phyloP scores from a whole-genome alignment of 1,284 basidiomycete genomes.

The Tilletiopsis washingtonensis region DNA sequence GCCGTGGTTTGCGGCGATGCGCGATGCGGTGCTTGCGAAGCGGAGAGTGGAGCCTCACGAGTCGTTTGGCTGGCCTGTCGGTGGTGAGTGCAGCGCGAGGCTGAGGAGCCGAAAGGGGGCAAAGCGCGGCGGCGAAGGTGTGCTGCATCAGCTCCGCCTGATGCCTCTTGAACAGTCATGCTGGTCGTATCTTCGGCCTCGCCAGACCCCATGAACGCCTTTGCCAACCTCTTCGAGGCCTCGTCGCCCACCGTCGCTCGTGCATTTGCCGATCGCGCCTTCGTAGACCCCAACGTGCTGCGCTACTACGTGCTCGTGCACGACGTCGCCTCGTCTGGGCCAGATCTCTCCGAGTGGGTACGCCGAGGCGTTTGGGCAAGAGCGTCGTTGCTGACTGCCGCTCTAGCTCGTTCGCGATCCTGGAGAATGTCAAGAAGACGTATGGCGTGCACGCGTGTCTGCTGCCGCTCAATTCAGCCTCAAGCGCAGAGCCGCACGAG shows the following conservation, averaged over 20 bases:
- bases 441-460: slow-evolving; percentile 45
- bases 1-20: slow-evolving; percentile 30
- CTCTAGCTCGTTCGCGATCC: slow-evolving; percentile 20
- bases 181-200: slow-evolving; percentile 32
- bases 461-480: slow-evolving; percentile 36
- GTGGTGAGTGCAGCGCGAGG: slow-evolving; percentile 1
- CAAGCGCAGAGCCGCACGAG: no score
- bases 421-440: slow-evolving; percentile 37
- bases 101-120: not conserved
- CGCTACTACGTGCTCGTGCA: slow-evolving; percentile 43
- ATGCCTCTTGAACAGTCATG: slow-evolving; percentile 10
- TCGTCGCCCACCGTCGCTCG: slow-evolving; percentile 4
- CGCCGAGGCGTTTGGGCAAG: not conserved
- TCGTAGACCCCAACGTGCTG: slow-evolving; percentile 33
- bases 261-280: slow-evolving; percentile 28
- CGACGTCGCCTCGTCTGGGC: slow-evolving; percentile 22
- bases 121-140: no score
- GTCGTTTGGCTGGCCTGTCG: slow-evolving; percentile 24
- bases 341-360: slow-evolving; percentile 21
- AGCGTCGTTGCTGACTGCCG: not conserved
- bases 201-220: slow-evolving; percentile 42
- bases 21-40: slow-evolving; percentile 18
- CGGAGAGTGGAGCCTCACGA: slow-evolving; percentile 26
- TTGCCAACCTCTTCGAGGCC: slow-evolving; percentile 39
- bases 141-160: not conserved